Conservation (phyloP, 306 rosid genomes). For the cucumber (Cucumis sativus) region DNA sequence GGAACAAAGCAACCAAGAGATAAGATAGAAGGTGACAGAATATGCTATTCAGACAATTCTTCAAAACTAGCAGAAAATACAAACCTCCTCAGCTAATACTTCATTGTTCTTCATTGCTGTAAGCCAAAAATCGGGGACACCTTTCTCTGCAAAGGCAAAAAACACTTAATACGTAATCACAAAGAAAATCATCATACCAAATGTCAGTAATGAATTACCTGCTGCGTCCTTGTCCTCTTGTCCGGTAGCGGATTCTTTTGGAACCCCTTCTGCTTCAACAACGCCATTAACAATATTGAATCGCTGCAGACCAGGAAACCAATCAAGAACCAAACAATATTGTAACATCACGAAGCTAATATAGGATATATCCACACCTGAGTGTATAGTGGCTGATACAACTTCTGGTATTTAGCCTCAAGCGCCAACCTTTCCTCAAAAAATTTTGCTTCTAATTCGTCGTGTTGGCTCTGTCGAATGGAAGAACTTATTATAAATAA, state of each 20-base stretch:
- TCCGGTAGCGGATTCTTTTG: slow-evolving; percentile 22
- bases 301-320: slow-evolving; percentile 28
- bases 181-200: background rate
- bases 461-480: slow-evolving; percentile 53
- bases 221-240: slow-evolving; percentile 29
- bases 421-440: slow-evolving; percentile 89
- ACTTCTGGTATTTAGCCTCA: slow-evolving; percentile 79
- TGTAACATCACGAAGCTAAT: background rate
- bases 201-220: slow-evolving; percentile 19
- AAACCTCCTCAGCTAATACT: slow-evolving; percentile 80
- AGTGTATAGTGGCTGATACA: slow-evolving; percentile 61
- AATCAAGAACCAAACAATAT: background rate
- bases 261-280: slow-evolving; percentile 49
- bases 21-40: background rate
- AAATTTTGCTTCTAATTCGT: slow-evolving; percentile 66
- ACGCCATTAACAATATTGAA: slow-evolving; percentile 67
- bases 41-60: background rate
- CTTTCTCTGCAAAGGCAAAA: slow-evolving; percentile 39
- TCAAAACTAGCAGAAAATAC: background rate
- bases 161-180: background rate
- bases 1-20: background rate
- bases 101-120: slow-evolving; percentile 83
- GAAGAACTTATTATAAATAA: background rate
- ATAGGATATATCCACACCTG: slow-evolving; percentile 30
- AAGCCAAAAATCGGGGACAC: slow-evolving; percentile 88